phyloP scores from a whole-genome alignment of 2,329 filamentous ascomycete species.

The Ophiostoma fasciatum region DNA sequence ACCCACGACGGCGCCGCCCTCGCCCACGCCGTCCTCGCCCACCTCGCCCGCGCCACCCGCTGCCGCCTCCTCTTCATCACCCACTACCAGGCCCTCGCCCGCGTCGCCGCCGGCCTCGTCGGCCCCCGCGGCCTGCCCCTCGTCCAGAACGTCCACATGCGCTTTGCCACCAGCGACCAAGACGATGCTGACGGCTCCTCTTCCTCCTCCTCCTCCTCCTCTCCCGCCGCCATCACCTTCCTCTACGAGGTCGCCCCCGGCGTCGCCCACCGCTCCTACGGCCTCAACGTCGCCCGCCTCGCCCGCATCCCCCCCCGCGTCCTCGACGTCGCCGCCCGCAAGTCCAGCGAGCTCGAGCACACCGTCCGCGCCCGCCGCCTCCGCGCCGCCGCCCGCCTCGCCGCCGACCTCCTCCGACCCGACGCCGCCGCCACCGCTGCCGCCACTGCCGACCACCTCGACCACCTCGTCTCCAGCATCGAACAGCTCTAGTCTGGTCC shows the following conservation, averaged over 20 bases:
- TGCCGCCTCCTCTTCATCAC: slow-evolving; percentile 92
- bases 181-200: neutral
- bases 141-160: slow-evolving; percentile 89
- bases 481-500: slow-evolving; percentile 35
- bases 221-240: slow-evolving; percentile 88
- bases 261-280: slow-evolving; percentile 86
- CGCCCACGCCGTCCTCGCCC: slow-evolving; percentile 76
- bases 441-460: slow-evolving; percentile 26
- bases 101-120: slow-evolving; percentile 53
- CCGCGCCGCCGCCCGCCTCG: slow-evolving; percentile 27
- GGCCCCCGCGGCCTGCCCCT: slow-evolving; percentile 24
- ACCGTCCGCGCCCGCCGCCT: slow-evolving; percentile 51
- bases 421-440: neutral
- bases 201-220: slow-evolving; percentile 6
- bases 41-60: slow-evolving; percentile 58
- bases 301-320: slow-evolving; percentile 67
- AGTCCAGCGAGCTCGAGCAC: slow-evolving; percentile 68
- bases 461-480: slow-evolving; percentile 38
- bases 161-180: slow-evolving; percentile 39
- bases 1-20: slow-evolving; percentile 96
- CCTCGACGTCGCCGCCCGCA: slow-evolving; percentile 62
- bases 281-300: slow-evolving; percentile 79
- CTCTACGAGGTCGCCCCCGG: slow-evolving; percentile 85
- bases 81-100: slow-evolving; percentile 78
- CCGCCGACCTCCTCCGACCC: slow-evolving; percentile 26